A percentile compares a stretch with the other conserved stretches of the same genome.
phyloP scores from a whole-genome alignment of 108 stramenopile species.

The Pseudonitzschia pungens region DNA sequence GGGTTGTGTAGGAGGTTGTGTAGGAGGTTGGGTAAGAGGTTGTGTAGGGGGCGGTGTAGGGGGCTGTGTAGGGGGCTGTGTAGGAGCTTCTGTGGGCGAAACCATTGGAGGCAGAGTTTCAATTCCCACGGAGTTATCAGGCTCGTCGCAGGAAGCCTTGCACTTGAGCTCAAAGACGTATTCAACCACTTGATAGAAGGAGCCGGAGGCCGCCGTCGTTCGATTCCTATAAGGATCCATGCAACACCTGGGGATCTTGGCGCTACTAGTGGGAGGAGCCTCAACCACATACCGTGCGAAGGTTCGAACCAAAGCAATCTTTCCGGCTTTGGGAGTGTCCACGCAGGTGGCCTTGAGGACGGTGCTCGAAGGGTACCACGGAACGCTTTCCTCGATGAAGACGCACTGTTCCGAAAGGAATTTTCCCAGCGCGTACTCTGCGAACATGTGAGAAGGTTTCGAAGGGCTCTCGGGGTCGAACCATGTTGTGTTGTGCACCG shows the following conservation, averaged over 20 bases:
- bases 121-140: background rate
- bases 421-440: background rate
- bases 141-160: background rate
- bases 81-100: background rate
- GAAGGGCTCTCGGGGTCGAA: background rate
- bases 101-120: background rate
- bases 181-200: background rate
- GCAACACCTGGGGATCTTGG: background rate
- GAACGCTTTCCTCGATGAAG: background rate
- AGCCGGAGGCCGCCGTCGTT: background rate
- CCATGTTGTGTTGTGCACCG: background rate
- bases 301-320: background rate
- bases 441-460: background rate
- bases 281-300: background rate
- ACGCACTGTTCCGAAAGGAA: constrained; percentile 1
- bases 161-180: background rate
- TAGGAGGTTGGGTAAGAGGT: no score
- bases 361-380: background rate
- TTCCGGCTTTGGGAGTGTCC: background rate
- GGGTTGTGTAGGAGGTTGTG: no score
- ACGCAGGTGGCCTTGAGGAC: background rate
- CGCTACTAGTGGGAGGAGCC: background rate
- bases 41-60: no score
- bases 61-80: no score
- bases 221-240: background rate